Evolutionary conservation across 108 stramenopile species (phyloP), one percentile per base, ranked within the genome.

Genomic region (Discostella pseudostelligera): DNA sequence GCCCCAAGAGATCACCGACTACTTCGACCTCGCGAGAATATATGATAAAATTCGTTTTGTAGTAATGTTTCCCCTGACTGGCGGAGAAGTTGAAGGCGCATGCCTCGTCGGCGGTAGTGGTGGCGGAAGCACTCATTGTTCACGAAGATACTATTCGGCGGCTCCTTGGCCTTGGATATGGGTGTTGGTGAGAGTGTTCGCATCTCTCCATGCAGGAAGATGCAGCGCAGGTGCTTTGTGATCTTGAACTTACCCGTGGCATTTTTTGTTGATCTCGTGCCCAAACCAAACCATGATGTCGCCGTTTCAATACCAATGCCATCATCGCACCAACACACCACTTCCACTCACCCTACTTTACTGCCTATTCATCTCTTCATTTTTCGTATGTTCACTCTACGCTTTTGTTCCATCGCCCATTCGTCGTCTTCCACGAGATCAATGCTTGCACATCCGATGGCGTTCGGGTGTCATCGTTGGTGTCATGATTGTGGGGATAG

Each of bases 351-450:
- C 59, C n/a, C 49, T 74, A 9, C 9, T 71, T 1, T 75, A 75
- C 56, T 80, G 78, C 74, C 25, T 70, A 1, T 21, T 46, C 16
- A 50, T 78, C 14, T 72, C 83, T 3, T n/a, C 62, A 37, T 19
- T 74, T 36, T 93, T 83, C 68, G 92, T 93, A 19, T 56, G 43
- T 7, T 83, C 81, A 12, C 81, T 93, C 29, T 93, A 93, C 67
- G 35, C 74, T 0, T 79, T 93, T 54, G 86, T 93, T 12, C 92
- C 92, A 8, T 3, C 60, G 9, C 37, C 29, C 9, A 61, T 90
- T 26, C 84, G 87, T 40, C 36, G 45, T 13, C 50, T 90, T 39
- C 62, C 74, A 14, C 75, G 92, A 6, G 80, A 87, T 50, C 68
- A 89, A 68, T 55, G 48, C 8, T 57, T 19, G 16, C 89, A 93